Conservation (phyloP, 805 yeast genomes). For the Kodamaea leandrae region DNA sequence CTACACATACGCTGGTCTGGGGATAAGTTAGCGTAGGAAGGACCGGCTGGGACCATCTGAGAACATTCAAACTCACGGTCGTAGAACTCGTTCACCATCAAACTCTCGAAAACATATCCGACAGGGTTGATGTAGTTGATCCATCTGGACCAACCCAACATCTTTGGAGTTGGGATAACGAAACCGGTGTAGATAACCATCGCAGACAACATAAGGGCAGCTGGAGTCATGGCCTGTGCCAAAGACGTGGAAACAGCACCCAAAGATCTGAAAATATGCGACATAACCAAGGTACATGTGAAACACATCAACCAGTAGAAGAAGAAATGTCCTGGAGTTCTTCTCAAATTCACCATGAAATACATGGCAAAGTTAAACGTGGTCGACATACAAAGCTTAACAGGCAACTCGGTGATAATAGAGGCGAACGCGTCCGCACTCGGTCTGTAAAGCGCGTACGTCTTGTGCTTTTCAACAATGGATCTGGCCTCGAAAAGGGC, state of each 20-base stretch:
- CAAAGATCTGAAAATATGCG: conserved; percentile 43
- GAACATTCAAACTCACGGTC: conserved; percentile 48
- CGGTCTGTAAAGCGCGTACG: conserved; percentile 57
- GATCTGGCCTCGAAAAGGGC: conserved; percentile 54
- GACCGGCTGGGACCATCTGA: conserved; percentile 46
- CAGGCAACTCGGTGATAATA: conserved; percentile 55
- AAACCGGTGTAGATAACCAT: conserved; percentile 56
- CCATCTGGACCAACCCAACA: conserved; percentile 61
- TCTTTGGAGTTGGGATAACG: conserved; percentile 40
- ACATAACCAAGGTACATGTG: conserved; percentile 49
- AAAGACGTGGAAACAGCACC: conserved; percentile 42
- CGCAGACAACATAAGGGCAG: conserved; percentile 45
- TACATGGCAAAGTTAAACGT: conserved; percentile 50
- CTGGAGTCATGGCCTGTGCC: conserved; percentile 46
- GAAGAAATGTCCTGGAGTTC: conserved; percentile 54
- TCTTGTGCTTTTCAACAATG: conserved; percentile 57
- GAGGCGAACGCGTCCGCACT: conserved; percentile 65
- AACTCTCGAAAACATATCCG: conserved; percentile 46
- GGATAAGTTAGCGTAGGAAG: conserved; percentile 33
- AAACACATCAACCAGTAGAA: conserved; percentile 46
- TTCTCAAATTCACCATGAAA: conserved; percentile 52
- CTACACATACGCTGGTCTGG: conserved; percentile 31
- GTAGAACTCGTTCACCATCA: conserved; percentile 57
- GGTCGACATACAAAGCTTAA: conserved; percentile 44
- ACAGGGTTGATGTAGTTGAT: conserved; percentile 43